These are phyloP conservation scores for Metschnikowia amazonensis DNA, from an alignment of 805 yeast genomes.

Conservation along the genomic window DNA sequence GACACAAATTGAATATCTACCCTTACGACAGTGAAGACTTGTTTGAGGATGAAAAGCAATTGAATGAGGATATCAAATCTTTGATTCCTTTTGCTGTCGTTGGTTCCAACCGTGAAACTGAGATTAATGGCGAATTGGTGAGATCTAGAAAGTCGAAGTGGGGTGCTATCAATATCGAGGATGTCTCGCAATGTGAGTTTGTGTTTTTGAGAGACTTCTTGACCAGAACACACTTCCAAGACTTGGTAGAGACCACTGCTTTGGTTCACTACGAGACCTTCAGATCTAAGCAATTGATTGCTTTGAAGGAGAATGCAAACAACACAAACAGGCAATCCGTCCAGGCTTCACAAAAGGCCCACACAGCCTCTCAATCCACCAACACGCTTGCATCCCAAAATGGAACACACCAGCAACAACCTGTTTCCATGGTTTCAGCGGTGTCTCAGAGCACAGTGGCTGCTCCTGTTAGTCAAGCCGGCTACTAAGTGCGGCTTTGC, in stretches of 20 bases:
- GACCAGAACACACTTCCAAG: conserved; percentile 93
- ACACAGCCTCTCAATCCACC: conserved; percentile 8
- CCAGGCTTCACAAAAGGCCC: conserved; percentile 10
- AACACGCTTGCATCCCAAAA: conserved; percentile 6
- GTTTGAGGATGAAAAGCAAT: conserved; percentile 66
- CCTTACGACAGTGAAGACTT: conserved; percentile 75
- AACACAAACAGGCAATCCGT: conserved; percentile 39
- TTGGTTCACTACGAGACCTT: conserved; percentile 86
- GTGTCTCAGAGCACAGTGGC: conserved; percentile 18
- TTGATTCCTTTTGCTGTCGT: conserved; percentile 91
- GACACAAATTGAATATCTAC: conserved; percentile 71
- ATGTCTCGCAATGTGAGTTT: conserved; percentile 93
- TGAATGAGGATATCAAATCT: conserved; percentile 67
- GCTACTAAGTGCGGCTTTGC: neutral
- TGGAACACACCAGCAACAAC: conserved; percentile 6
- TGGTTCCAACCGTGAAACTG: conserved; percentile 79
- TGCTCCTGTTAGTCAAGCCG: conserved; percentile 5
- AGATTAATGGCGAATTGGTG: conserved; percentile 71
- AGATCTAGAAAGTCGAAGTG: conserved; percentile 91
- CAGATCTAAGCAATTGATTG: conserved; percentile 89
- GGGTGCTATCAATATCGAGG: conserved; percentile 93
- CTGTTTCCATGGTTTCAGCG: conserved; percentile 18
- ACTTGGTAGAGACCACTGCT: conserved; percentile 89
- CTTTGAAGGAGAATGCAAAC: conserved; percentile 84
- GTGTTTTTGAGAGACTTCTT: conserved; percentile 89